phyloP scores from a whole-genome alignment of 23 red algal genomes.

The Cyanidioschyzon merolae region DNA sequence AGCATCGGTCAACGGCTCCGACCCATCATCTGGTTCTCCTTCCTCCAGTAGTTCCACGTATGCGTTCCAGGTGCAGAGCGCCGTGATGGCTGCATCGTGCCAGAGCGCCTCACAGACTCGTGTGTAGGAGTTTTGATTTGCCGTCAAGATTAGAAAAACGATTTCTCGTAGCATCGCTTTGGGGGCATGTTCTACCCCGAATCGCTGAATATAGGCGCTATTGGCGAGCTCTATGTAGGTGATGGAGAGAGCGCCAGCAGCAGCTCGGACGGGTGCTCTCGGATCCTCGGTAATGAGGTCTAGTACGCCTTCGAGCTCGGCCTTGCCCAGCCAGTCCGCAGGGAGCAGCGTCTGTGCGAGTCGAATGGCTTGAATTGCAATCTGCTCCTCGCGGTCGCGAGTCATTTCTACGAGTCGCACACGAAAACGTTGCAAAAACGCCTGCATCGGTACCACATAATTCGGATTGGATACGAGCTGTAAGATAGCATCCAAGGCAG shows the following conservation, averaged over 20 bases:
- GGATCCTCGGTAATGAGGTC: constrained; percentile 8
- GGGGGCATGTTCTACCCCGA: neutral
- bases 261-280: constrained; percentile 12
- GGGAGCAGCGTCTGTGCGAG: constrained; percentile 33
- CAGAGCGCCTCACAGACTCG: constrained; percentile 45
- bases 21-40: neutral
- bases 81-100: constrained; percentile 26
- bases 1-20: constrained; percentile 29
- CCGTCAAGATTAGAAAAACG: constrained; percentile 18
- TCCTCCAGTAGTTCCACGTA: constrained; percentile 39
- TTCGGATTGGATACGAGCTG: constrained; percentile 34
- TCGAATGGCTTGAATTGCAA: constrained; percentile 46
- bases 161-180: constrained; percentile 36
- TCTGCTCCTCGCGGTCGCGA: constrained; percentile 53
- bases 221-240: constrained; percentile 11
- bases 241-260: constrained; percentile 19
- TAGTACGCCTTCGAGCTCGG: constrained; percentile 13
- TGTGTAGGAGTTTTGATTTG: neutral
- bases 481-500: constrained; percentile 32
- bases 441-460: constrained; percentile 31
- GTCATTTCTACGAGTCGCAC: constrained; percentile 61
- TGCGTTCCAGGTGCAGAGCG: constrained; percentile 48
- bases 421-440: constrained; percentile 58
- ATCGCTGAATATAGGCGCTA: neutral
- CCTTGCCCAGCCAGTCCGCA: neutral